Percentiles rank a stretch among this genome's conserved stretches.
Evolutionary conservation across 2,329 filamentous ascomycete species (phyloP).

Genomic region (Pyrenochaeta sp.): DNA sequence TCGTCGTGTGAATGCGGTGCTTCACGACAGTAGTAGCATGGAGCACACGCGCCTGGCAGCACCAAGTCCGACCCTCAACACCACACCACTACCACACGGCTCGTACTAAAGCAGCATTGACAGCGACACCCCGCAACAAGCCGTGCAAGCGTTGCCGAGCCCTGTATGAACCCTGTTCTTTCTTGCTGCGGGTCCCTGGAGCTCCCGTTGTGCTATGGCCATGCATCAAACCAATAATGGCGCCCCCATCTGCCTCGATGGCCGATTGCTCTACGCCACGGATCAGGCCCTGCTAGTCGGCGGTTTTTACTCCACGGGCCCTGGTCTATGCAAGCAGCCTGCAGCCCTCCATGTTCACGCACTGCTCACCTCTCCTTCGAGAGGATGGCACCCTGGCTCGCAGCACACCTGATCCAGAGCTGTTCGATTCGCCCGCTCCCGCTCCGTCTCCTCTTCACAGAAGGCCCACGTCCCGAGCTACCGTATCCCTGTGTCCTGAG

Average conservation of each 20-base stretch:
- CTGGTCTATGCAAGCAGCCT: conserved; percentile 44
- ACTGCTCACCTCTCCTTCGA: conserved; percentile 46
- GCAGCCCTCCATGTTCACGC: conserved; percentile 48
- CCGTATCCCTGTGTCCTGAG: conserved; percentile 49
- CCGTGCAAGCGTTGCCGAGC: conserved; percentile 52
- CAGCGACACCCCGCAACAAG: conserved; percentile 50
- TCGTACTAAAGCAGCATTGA: conserved; percentile 38
- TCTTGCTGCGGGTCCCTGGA: conserved; percentile 47
- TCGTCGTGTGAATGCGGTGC: conserved; percentile 25
- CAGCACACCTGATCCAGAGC: conserved; percentile 48
- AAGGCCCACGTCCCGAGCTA: conserved; percentile 53
- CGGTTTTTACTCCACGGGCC: conserved; percentile 49
- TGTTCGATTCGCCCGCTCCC: conserved; percentile 47
- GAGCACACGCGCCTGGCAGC: conserved; percentile 34
- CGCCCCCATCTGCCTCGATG: conserved; percentile 43
- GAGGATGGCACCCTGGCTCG: conserved; percentile 43
- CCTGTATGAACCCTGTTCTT: conserved; percentile 42
- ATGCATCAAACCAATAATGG: conserved; percentile 49
- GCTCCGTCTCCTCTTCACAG: conserved; percentile 43
- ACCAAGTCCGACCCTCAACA: conserved; percentile 33
- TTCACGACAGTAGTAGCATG: conserved; percentile 43
- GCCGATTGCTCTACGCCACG: conserved; percentile 49
- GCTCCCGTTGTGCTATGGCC: conserved; percentile 47
- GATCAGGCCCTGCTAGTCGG: conserved; percentile 50
- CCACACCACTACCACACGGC: conserved; percentile 24